Percentiles rank a stretch among this genome's conserved stretches.
Evolutionary conservation across 2,329 filamentous ascomycete genomes (phyloP).

Genomic region (Fusarium palustre): DNA sequence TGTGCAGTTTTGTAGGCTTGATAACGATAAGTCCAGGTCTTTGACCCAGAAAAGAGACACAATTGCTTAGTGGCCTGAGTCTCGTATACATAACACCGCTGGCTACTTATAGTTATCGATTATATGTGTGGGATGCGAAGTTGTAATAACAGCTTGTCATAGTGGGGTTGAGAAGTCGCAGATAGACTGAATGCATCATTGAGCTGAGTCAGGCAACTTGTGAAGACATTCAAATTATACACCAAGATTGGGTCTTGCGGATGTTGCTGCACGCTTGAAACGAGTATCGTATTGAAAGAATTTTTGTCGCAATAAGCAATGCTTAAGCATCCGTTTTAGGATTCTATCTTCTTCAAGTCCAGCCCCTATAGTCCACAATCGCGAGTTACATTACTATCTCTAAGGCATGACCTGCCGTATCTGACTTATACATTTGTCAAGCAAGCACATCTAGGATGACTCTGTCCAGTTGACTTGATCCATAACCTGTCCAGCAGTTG

Average conservation of each 20-base stretch:
- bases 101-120: background rate
- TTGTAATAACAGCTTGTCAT: background rate
- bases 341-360: conserved; percentile 44
- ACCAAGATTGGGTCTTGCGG: background rate
- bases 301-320: conserved; percentile 33
- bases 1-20: background rate
- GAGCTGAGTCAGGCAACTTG: conserved; percentile 29
- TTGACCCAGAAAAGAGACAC: background rate
- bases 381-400: conserved; percentile 36
- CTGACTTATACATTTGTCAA: conserved; percentile 4
- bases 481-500: conserved; percentile 75
- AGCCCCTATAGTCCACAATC: conserved; percentile 30
- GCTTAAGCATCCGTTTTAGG: conserved; percentile 43
- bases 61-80: background rate
- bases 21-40: background rate
- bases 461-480: conserved; percentile 99
- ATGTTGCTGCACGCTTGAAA: conserved; percentile 3
- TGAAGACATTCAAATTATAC: background rate
- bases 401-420: conserved; percentile 16
- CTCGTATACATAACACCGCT: conserved; percentile 15
- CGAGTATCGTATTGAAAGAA: conserved; percentile 12
- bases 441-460: conserved; percentile 50
- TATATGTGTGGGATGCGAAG: background rate
- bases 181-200: conserved; percentile 2
- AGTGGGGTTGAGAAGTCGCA: conserved; percentile 25